Base-by-base conservation (phyloP, 768 basidiomycete genomes). In the Artomyces pyxidatus region DNA sequence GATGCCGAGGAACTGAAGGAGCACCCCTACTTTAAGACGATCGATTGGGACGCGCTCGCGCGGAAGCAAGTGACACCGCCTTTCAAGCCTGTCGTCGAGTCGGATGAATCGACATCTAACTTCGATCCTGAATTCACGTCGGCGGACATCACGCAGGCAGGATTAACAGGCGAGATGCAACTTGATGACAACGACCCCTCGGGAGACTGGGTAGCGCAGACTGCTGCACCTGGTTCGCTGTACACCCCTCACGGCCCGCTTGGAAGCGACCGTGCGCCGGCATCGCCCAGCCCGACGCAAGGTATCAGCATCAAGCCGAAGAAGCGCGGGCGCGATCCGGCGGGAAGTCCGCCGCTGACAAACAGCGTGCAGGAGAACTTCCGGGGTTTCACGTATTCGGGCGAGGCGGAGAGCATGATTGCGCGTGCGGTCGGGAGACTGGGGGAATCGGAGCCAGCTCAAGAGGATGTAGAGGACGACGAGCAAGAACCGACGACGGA, bases 81-180 rank as follows among this genome's bases (percentile, higher is more conserved):
- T 1, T 99, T 98, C 76, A 98, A 97, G 64, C 96, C 96, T 21
- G 76, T 86, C 52, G 96, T 99, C 54, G 94, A 97, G 67, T 95
- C 91, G 16, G 96, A 99, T 71, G 96, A 99, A 68, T 91, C 87
- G 14, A 92, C 91, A n/a, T 83, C 83, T 55, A 97, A 97, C 71
- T 99, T 99, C 62, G 96, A 99, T 64, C 90, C 92, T 25, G 93
- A 97, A 68, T 99, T 99, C 68, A 99, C 96, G 4, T 77, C 81
- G 22, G 86, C 90, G n/a, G 87, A 95, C 63, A 74, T 97, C 45
- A 77, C 83, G 14, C 82, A 89, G 53, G 76, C 79, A 52, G 85
- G 75, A 42, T 63, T 65, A 42, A 71, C 76, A 6, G 72, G 66
- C 44, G 57, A 66, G 42, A 64, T 75, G 32, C 74, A 61, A 45